Conservation (phyloP, 768 basidiomycete species). For the Pulveroboletus sp. region DNA sequence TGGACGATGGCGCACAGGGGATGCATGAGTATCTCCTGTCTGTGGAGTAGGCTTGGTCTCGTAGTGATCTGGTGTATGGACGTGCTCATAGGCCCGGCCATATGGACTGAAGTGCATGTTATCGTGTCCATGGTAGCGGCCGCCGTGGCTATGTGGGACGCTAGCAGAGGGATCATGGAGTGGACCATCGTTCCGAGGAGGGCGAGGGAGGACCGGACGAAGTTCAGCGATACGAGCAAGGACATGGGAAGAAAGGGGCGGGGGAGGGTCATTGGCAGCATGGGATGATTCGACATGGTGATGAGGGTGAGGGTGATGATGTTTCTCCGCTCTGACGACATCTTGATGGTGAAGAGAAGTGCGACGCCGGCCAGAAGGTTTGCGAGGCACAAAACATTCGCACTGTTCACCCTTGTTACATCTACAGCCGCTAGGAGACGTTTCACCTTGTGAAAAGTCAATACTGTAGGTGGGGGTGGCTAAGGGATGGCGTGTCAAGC, state of each 20-base stretch:
- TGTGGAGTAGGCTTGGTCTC: constrained; percentile 19
- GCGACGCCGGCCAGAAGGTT: constrained; percentile 35
- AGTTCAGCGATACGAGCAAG: constrained; percentile 59
- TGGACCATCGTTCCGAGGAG: constrained; percentile 36
- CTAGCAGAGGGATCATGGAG: constrained; percentile 47
- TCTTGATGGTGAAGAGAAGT: constrained; percentile 27
- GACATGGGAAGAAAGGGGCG: constrained; percentile 42
- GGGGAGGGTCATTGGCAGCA: constrained; percentile 9
- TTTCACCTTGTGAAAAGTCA: constrained; percentile 45
- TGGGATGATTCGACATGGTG: constrained; percentile 16
- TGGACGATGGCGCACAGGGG: constrained; percentile 18
- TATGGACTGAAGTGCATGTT: constrained; percentile 60
- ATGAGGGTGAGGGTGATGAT: constrained; percentile 6
- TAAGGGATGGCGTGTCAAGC: constrained; percentile 46
- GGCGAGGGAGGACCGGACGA: constrained; percentile 68
- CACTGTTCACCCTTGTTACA: constrained; percentile 45
- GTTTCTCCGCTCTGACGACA: constrained; percentile 27
- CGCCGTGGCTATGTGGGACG: constrained; percentile 36
- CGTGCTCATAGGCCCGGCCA: constrained; percentile 55
- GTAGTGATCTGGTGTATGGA: constrained; percentile 35
- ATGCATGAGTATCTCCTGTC: constrained; percentile 18
- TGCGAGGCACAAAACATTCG: constrained; percentile 53
- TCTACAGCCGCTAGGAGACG: constrained; percentile 44
- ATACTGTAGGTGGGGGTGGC: constrained; percentile 35
- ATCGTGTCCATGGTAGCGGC: constrained; percentile 48